Evolutionary conservation across 139 green algal species (phyloP).

Genomic region (Chlamydomonas applanata): DNA sequence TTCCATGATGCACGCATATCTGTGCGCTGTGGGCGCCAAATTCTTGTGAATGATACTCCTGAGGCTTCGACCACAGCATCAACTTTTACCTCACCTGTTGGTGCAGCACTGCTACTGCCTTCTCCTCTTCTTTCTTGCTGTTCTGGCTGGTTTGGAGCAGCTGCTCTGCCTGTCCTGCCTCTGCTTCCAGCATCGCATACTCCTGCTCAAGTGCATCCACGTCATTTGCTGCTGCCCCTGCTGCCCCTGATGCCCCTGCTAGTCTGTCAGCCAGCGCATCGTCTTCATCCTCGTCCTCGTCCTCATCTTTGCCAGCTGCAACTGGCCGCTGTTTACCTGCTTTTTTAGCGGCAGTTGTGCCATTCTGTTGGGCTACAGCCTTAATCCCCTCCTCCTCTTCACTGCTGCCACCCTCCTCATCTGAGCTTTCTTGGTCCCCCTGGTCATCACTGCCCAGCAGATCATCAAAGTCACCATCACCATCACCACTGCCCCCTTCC

Average conservation of each 20-base stretch:
- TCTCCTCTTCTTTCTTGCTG: slow-evolving; percentile 6
- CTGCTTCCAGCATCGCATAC: slow-evolving; percentile 37
- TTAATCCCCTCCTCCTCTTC: slow-evolving; percentile 4
- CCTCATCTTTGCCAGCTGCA: not conserved
- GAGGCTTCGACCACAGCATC: too few species aligned
- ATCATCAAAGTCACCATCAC: slow-evolving; percentile 6
- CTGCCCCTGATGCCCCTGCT: not conserved
- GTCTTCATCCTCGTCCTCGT: slow-evolving; percentile 13
- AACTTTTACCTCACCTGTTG: slow-evolving; percentile 27
- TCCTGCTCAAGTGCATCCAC: slow-evolving; percentile 54
- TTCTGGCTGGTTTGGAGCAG: slow-evolving; percentile 6
- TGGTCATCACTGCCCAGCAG: not conserved
- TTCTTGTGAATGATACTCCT: too few species aligned
- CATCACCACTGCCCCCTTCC: not conserved
- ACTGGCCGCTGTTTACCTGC: not conserved
- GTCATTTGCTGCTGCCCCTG: slow-evolving; percentile 16
- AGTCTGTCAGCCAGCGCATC: not conserved
- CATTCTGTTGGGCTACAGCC: too few species aligned
- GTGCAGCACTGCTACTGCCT: slow-evolving; percentile 25
- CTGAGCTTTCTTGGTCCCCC: not conserved
- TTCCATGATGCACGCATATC: too few species aligned
- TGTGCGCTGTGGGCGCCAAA: too few species aligned
- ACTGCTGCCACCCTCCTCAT: slow-evolving; percentile 1
- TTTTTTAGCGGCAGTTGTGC: not conserved
- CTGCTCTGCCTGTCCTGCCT: slow-evolving; percentile 13